These are phyloP conservation scores for Juglanconis sp. DNA, from an alignment of 2,329 filamentous ascomycete genomes.

Conservation along the genomic window DNA sequence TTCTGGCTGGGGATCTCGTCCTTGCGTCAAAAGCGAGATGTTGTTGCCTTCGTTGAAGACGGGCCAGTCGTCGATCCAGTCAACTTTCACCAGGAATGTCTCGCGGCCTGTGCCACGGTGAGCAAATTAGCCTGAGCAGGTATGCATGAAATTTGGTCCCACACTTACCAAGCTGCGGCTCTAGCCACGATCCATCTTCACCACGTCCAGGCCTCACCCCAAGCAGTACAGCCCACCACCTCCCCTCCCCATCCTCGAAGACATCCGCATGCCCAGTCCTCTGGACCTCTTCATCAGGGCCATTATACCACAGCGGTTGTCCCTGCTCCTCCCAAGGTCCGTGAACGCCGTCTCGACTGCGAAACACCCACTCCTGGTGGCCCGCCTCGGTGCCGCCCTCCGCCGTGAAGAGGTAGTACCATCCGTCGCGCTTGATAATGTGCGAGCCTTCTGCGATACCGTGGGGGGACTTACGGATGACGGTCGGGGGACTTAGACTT, in stretches of 20 bases:
- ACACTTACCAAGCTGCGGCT: conserved; percentile 38
- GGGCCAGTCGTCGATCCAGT: conserved; percentile 51
- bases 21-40: conserved; percentile 36
- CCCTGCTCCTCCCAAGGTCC: conserved; percentile 49
- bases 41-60: conserved; percentile 45
- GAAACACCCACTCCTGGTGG: conserved; percentile 50
- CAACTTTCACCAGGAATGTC: conserved; percentile 46
- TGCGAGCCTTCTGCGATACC: conserved; percentile 42
- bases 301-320: conserved; percentile 45
- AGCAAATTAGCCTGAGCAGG: not conserved
- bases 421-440: conserved; percentile 32
- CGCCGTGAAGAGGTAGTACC: conserved; percentile 39
- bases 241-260: conserved; percentile 40
- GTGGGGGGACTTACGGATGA: conserved; percentile 35
- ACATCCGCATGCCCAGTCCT: conserved; percentile 49
- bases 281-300: conserved; percentile 44
- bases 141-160: not conserved
- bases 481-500: conserved; percentile 33
- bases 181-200: conserved; percentile 28
- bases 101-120: conserved; percentile 37
- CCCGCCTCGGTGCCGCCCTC: conserved; percentile 43
- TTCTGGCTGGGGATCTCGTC: conserved; percentile 22
- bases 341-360: conserved; percentile 39
- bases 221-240: conserved; percentile 47
- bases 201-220: conserved; percentile 37